Percentiles rank a stretch among this genome's conserved stretches.
Evolutionary conservation across 257 asterid genomes (phyloP).

Genomic region (Gentiana macrophylla): DNA sequence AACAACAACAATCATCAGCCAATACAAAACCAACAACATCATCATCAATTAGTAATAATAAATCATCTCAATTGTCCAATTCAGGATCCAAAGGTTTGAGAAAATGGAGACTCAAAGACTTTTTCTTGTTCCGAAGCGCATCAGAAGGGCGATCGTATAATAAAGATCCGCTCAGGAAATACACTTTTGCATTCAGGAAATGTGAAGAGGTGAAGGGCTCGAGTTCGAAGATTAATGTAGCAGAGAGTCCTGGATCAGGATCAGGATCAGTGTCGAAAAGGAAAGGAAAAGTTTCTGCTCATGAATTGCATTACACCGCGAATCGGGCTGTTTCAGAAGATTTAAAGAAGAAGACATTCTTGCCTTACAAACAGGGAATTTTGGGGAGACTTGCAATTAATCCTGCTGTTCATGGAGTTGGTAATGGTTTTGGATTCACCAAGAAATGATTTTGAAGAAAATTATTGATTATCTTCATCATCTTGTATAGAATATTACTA

Average conservation of each 20-base stretch:
- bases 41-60: background rate
- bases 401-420: slow-evolving; percentile 52
- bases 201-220: slow-evolving; percentile 10
- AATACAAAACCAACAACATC: slow-evolving; percentile 11
- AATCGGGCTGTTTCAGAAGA: slow-evolving; percentile 71
- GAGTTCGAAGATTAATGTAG: slow-evolving; percentile 4
- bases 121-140: slow-evolving; percentile 41
- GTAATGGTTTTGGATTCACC: slow-evolving; percentile 63
- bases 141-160: slow-evolving; percentile 45
- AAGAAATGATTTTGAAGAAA: slow-evolving; percentile 18
- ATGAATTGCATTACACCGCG: slow-evolving; percentile 56
- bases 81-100: slow-evolving; percentile 10
- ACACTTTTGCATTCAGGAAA: slow-evolving; percentile 19
- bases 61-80: slow-evolving; percentile 10
- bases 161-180: slow-evolving; percentile 27
- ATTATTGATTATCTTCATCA: background rate
- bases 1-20: background rate
- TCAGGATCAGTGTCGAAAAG: slow-evolving; percentile 28
- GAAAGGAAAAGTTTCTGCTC: slow-evolving; percentile 48
- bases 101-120: slow-evolving; percentile 35
- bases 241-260: slow-evolving; percentile 5
- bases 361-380: slow-evolving; percentile 79
- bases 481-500: slow-evolving; percentile 1
- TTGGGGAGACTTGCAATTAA: slow-evolving; percentile 50
- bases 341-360: slow-evolving; percentile 60